Conservation (phyloP, 2,329 filamentous ascomycete genomes). For the Thielaviopsis populi region DNA sequence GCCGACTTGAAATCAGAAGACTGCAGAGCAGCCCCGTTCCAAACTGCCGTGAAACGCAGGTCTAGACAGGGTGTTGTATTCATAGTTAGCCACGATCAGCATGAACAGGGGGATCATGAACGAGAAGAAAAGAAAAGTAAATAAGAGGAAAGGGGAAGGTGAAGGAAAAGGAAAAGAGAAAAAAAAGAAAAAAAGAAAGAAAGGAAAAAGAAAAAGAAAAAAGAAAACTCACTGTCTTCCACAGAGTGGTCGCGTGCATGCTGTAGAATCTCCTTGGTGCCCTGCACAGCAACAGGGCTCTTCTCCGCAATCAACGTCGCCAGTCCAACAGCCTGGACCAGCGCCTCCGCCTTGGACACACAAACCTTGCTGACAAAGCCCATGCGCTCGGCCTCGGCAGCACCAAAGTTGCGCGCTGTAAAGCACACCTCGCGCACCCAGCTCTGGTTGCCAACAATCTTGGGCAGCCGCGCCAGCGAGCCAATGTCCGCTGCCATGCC, state of each 20-base stretch:
- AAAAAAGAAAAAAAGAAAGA: slow-evolving; percentile 18
- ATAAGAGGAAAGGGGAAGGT: too few species aligned
- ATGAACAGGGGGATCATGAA: neutral
- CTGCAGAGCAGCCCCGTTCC: slow-evolving; percentile 77
- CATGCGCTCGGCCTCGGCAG: slow-evolving; percentile 51
- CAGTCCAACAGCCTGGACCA: slow-evolving; percentile 47
- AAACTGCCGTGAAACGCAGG: slow-evolving; percentile 68
- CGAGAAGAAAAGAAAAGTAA: neutral
- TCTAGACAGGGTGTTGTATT: slow-evolving; percentile 29
- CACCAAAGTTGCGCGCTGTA: slow-evolving; percentile 53
- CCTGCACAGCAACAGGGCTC: slow-evolving; percentile 75
- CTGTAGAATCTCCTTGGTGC: slow-evolving; percentile 77
- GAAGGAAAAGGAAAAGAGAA: neutral
- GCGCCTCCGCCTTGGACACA: slow-evolving; percentile 45
- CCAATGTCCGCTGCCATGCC: slow-evolving; percentile 68
- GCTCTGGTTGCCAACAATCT: slow-evolving; percentile 51
- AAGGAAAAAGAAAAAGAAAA: neutral
- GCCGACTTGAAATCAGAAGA: slow-evolving; percentile 61
- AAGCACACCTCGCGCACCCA: slow-evolving; percentile 72
- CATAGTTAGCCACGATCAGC: neutral
- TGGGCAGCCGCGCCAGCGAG: slow-evolving; percentile 57
- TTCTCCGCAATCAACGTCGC: slow-evolving; percentile 57
- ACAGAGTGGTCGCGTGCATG: slow-evolving; percentile 65
- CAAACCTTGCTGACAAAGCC: slow-evolving; percentile 56
- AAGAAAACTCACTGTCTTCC: slow-evolving; percentile 49